A percentile compares a stretch with the other conserved stretches of the same genome.
These are phyloP conservation scores for Aspergillus chevalieri DNA, from an alignment of 2,329 filamentous ascomycete species.

Conservation along the genomic window DNA sequence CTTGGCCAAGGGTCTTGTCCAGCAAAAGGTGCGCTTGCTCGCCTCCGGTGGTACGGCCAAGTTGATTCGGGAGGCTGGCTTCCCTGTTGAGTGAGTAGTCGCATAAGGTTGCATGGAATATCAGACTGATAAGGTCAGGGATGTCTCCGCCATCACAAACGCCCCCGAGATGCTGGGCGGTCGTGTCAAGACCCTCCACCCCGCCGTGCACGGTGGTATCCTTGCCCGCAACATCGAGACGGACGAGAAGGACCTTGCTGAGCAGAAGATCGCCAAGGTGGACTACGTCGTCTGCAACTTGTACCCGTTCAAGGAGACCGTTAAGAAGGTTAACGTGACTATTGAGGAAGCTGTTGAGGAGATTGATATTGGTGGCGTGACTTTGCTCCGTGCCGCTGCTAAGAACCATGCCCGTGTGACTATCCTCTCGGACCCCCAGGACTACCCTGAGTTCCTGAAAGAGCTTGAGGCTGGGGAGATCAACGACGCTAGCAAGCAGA, in stretches of 20 bases:
- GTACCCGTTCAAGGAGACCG: conserved; percentile 98
- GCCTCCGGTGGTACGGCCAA: conserved; percentile 92
- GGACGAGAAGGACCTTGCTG: conserved; percentile 92
- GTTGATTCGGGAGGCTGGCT: conserved; percentile 93
- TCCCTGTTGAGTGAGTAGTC: conserved; percentile 76
- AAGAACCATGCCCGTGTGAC: conserved; percentile 97
- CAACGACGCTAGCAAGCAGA: conserved; percentile 74
- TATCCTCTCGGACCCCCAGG: conserved; percentile 86
- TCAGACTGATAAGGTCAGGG: conserved; percentile 46
- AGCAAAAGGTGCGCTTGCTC: conserved; percentile 85
- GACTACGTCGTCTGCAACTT: conserved; percentile 97
- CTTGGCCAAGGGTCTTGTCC: conserved; percentile 80
- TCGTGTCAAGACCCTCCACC: conserved; percentile 91
- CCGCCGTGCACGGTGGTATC: conserved; percentile 77
- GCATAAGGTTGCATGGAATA: not conserved
- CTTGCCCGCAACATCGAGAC: conserved; percentile 89
- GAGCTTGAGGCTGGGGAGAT: conserved; percentile 84
- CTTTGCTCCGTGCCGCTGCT: conserved; percentile 87
- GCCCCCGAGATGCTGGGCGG: conserved; percentile 95
- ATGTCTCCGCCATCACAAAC: conserved; percentile 94
- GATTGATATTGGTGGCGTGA: conserved; percentile 97
- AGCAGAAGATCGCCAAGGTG: conserved; percentile 91
- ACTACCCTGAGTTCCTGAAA: conserved; percentile 90
- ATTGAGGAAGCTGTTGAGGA: conserved; percentile 96
- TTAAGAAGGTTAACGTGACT: conserved; percentile 94